These are phyloP conservation scores for Nothophoma quercina DNA, from an alignment of 2,329 filamentous ascomycete genomes.

Conservation along the genomic window DNA sequence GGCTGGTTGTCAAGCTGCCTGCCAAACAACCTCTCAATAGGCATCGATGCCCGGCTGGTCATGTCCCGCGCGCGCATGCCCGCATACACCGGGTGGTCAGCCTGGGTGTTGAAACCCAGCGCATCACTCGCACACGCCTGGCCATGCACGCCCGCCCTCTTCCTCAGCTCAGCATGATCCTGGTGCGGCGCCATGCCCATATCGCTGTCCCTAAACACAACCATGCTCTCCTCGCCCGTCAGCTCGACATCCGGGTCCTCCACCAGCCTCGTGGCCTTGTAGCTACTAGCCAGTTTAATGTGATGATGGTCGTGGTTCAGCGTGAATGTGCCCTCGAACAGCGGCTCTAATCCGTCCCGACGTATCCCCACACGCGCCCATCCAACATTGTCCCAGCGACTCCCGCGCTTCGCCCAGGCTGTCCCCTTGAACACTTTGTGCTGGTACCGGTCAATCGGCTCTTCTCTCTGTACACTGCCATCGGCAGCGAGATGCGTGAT, in stretches of 20 bases:
- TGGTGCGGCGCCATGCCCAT: conserved; percentile 57
- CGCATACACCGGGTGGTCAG: conserved; percentile 71
- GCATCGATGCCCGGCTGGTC: conserved; percentile 63
- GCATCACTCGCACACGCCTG: conserved; percentile 73
- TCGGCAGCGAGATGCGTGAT: conserved; percentile 76
- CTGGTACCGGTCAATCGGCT: conserved; percentile 73
- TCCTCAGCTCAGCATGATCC: conserved; percentile 71
- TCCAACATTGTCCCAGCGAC: conserved; percentile 82
- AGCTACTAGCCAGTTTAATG: conserved; percentile 77
- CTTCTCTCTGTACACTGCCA: conserved; percentile 71
- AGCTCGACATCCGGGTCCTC: conserved; percentile 71
- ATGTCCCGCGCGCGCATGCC: conserved; percentile 61
- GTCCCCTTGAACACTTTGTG: conserved; percentile 87
- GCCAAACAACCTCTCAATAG: conserved; percentile 72
- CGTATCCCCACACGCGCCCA: conserved; percentile 85
- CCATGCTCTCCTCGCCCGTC: conserved; percentile 76
- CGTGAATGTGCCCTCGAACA: conserved; percentile 91
- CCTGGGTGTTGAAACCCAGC: conserved; percentile 79
- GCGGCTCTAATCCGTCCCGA: conserved; percentile 75
- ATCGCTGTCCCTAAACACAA: conserved; percentile 92
- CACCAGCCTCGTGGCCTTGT: conserved; percentile 72
- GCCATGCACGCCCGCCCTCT: conserved; percentile 47
- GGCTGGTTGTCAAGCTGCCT: conserved; percentile 72
- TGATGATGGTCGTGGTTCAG: conserved; percentile 85
- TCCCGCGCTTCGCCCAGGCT: conserved; percentile 76